Evolutionary conservation across 225 moss, liverwort and hornwort species (phyloP), one percentile per base, ranked within the genome.

Genomic region (Pleurozium schreberi): DNA sequence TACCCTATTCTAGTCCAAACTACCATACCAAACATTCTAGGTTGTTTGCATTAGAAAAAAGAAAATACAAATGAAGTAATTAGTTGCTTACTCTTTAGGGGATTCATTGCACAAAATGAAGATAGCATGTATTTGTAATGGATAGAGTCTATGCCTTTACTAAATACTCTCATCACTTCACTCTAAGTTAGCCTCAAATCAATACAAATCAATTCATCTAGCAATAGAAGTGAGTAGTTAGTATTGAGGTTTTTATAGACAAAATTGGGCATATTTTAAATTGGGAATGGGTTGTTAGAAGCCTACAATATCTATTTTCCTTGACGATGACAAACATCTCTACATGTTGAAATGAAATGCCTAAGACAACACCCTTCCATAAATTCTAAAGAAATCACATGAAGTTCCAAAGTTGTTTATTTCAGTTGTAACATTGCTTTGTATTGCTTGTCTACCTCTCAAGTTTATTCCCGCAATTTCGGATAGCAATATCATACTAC

Each of bases 91-190:
- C n/a, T n/a, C 38, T n/a, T n/a, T 5, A 67, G 7, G 6, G 6
- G 21, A 12, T n/a, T n/a, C 11, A 67, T 38, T 22, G 22, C 12
- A 21, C 0, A 1, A 38, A 67, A 67, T 67, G 67, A 67, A 67
- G 67, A 21, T 21, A 38, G 22, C 1, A 67, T 22, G 6, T 38
- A 12, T 67, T 4, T 38, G 6, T 11, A 67, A 67, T 67, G 21
- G 21, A 1, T 3, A 21, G 0, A 67, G 3, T 67, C 22, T n/a
- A n/a, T 21, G 21, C 7, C 3, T n/a, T n/a, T 21, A 7, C 20
- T 21, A 66, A 6, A n/a, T 67, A 67, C 2, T n/a, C 6, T 67
- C n/a, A n/a, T n/a, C 67, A 61, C 13, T 61, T 61, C 28, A 28
- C 28, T 61, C 7, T 28, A 61, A 61, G 12, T 57, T 57, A 57